Percentiles rank a stretch among this genome's conserved stretches.
These are phyloP conservation scores for Aspergillus sp. DNA, from an alignment of 2,329 filamentous ascomycete species.

Conservation along the genomic window DNA sequence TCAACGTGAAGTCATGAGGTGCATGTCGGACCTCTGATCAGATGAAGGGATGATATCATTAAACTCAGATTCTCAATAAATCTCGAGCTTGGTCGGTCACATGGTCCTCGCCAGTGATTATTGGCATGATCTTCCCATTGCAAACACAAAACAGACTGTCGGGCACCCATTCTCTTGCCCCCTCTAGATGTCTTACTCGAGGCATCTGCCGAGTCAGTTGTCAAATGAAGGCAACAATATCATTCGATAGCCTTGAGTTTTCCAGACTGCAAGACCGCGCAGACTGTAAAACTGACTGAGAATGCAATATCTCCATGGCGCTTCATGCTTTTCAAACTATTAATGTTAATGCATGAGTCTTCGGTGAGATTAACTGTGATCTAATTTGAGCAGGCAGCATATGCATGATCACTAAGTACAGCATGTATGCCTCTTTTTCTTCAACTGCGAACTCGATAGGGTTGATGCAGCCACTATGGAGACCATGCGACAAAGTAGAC, in stretches of 20 bases:
- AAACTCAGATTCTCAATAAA: background rate
- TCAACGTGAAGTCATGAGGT: background rate
- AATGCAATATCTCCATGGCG: background rate
- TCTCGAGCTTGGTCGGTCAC: background rate
- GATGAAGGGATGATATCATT: background rate
- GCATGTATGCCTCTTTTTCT: background rate
- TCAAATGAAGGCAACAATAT: background rate
- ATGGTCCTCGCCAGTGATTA: background rate
- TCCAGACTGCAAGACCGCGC: background rate
- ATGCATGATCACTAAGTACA: background rate
- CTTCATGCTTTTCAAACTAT: background rate
- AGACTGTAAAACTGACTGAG: background rate
- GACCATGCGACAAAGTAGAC: slow-evolving; percentile 13
- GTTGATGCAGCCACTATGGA: slow-evolving; percentile 13
- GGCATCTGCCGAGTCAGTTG: background rate
- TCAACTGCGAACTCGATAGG: background rate
- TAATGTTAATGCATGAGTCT: background rate
- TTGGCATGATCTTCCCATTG: background rate
- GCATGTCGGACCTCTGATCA: background rate
- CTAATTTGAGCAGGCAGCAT: background rate
- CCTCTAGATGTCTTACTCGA: background rate
- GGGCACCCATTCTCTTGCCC: background rate
- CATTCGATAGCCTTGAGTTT: background rate
- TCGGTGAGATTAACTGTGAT: background rate
- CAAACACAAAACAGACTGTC: background rate